Conservation (phyloP, 371 early-diverging fungal genomes). For the Ordospora colligata region DNA sequence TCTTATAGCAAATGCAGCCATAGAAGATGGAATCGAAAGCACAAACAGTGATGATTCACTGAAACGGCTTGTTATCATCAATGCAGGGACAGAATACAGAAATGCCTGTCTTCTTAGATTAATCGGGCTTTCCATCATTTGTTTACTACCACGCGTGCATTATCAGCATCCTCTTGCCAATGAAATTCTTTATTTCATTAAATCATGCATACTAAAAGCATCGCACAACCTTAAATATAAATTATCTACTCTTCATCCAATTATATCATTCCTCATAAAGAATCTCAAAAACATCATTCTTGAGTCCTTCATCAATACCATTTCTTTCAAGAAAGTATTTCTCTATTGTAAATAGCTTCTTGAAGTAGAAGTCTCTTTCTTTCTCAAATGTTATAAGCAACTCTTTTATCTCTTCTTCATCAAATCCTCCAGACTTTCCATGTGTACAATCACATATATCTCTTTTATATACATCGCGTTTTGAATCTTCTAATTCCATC, state of each 20-base stretch:
- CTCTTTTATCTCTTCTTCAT: slow-evolving; percentile 4
- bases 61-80: neutral
- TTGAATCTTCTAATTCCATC: neutral
- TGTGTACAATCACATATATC: neutral
- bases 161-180: neutral
- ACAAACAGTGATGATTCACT: neutral
- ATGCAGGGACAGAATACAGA: neutral
- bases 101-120: neutral
- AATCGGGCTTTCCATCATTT: neutral
- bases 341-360: slow-evolving; percentile 40
- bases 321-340: slow-evolving; percentile 6
- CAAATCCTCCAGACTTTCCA: neutral
- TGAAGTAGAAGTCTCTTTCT: slow-evolving; percentile 47
- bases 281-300: slow-evolving; percentile 20
- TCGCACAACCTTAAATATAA: neutral
- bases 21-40: neutral
- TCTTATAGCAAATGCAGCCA: neutral
- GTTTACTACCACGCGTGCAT: neutral
- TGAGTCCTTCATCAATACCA: neutral
- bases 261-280: slow-evolving; percentile 20
- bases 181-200: too few species aligned
- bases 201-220: neutral
- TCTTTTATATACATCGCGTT: neutral
- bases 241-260: too few species aligned
- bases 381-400: slow-evolving; percentile 29